A percentile compares a stretch with the other conserved stretches of the same genome.
phyloP scores from a whole-genome alignment of 2,329 filamentous ascomycete genomes.

The Colletotrichum lentis region DNA sequence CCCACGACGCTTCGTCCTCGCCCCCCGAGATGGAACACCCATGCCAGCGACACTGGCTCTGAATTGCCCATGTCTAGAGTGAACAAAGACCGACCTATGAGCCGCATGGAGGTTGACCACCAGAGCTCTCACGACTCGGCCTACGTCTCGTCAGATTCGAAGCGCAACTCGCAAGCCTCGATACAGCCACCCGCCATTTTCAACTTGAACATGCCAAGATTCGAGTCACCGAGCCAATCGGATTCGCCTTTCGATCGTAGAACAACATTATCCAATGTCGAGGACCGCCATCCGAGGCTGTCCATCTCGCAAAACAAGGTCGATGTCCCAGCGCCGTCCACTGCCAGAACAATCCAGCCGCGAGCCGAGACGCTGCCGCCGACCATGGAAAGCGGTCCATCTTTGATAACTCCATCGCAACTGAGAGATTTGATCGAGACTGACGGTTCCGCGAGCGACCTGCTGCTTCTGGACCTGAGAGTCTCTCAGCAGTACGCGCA shows the following conservation, averaged over 20 bases:
- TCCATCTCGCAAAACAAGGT: conserved; percentile 60
- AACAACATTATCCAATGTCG: conserved; percentile 51
- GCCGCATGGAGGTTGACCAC: conserved; percentile 55
- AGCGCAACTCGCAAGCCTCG: conserved; percentile 61
- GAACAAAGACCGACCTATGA: conserved; percentile 32
- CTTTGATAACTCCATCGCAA: conserved; percentile 62
- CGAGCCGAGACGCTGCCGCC: conserved; percentile 64
- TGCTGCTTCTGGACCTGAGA: conserved; percentile 84
- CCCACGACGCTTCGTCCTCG: conserved; percentile 51
- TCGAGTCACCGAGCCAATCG: conserved; percentile 49
- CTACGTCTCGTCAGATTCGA: conserved; percentile 63
- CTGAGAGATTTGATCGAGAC: conserved; percentile 65
- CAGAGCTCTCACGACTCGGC: conserved; percentile 61
- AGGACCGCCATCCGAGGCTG: conserved; percentile 63
- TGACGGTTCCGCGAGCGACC: conserved; percentile 47
- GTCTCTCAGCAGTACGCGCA: conserved; percentile 83
- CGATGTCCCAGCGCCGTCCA: conserved; percentile 51
- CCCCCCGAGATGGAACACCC: conserved; percentile 58
- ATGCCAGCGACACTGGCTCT: conserved; percentile 54
- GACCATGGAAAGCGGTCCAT: conserved; percentile 56
- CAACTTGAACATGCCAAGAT: conserved; percentile 52
- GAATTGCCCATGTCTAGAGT: conserved; percentile 41
- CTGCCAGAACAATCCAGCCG: conserved; percentile 30
- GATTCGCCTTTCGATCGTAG: conserved; percentile 48
- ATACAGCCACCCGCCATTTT: conserved; percentile 49